phyloP scores from a whole-genome alignment of 176 grass and related monocot species.

The Alopecurus myosuroides region DNA sequence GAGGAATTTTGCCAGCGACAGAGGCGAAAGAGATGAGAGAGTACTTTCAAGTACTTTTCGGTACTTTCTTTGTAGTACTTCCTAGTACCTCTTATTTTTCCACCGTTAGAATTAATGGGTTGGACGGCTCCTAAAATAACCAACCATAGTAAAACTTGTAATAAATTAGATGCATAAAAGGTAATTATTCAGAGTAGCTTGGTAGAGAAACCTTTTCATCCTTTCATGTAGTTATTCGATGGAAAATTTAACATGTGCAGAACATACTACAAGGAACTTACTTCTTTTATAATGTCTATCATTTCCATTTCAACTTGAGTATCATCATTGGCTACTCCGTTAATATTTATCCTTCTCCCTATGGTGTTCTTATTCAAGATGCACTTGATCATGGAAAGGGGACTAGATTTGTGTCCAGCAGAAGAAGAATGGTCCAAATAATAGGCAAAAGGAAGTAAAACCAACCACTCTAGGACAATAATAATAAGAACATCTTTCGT shows the following conservation, averaged over 20 bases:
- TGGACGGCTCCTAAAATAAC: too few relatives aligned
- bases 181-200: too few relatives aligned
- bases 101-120: too few relatives aligned
- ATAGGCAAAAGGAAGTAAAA: slow-evolving; percentile 70
- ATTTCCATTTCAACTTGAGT: slow-evolving; percentile 65
- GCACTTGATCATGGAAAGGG: slow-evolving; percentile 30
- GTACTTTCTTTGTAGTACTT: too few relatives aligned
- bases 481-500: slow-evolving; percentile 73
- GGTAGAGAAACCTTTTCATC: too few relatives aligned
- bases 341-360: slow-evolving; percentile 27
- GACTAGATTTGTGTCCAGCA: slow-evolving; percentile 36
- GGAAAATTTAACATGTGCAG: not conserved
- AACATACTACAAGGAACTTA: slow-evolving; percentile 26
- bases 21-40: too few relatives aligned
- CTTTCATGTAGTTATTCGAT: too few relatives aligned
- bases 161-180: too few relatives aligned
- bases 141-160: too few relatives aligned
- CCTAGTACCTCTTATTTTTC: too few relatives aligned
- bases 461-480: slow-evolving; percentile 68
- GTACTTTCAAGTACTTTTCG: too few relatives aligned
- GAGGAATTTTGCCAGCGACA: too few relatives aligned
- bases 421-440: slow-evolving; percentile 63
- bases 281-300: slow-evolving; percentile 72
- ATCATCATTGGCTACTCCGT: slow-evolving; percentile 22
- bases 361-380: slow-evolving; percentile 32